Percentiles rank a stretch among this genome's conserved stretches.
Conservation (phyloP, 139 green algal species). For the Chlorokybus atmophyticus region DNA sequence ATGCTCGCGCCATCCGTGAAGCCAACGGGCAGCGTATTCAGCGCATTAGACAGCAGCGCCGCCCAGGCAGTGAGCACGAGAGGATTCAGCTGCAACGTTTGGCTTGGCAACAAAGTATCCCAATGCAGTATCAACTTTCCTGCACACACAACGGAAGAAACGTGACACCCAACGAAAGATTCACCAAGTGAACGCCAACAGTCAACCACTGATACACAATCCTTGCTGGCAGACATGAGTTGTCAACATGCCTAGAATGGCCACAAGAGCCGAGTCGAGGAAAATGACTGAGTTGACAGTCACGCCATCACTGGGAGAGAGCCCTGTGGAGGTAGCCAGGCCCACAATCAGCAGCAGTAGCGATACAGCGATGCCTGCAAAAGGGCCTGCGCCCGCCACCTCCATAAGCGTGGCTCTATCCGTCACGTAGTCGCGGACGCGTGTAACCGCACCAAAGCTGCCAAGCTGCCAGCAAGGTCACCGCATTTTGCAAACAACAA, state of each 20-base stretch:
- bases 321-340: not conserved
- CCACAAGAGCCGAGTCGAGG: not conserved
- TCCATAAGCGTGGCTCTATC: constrained; percentile 7
- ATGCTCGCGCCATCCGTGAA: constrained; percentile 19
- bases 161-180: too few species aligned
- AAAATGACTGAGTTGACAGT: not conserved
- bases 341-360: not conserved
- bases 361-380: constrained; percentile 4
- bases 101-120: not conserved
- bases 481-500: constrained; percentile 1
- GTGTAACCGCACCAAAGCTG: constrained; percentile 67
- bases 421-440: constrained; percentile 34
- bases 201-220: too few species aligned
- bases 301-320: not conserved
- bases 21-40: constrained; percentile 22
- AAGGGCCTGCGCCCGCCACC: constrained; percentile 15
- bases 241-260: not conserved
- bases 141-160: too few species aligned
- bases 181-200: too few species aligned
- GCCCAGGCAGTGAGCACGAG: constrained; percentile 15
- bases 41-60: constrained; percentile 15
- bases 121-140: not conserved
- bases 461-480: constrained; percentile 25
- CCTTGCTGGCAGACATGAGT: too few species aligned
- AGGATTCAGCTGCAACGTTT: not conserved